These are phyloP conservation scores for Colletotrichum shisoi DNA, from an alignment of 2,329 filamentous ascomycete species.

Conservation along the genomic window DNA sequence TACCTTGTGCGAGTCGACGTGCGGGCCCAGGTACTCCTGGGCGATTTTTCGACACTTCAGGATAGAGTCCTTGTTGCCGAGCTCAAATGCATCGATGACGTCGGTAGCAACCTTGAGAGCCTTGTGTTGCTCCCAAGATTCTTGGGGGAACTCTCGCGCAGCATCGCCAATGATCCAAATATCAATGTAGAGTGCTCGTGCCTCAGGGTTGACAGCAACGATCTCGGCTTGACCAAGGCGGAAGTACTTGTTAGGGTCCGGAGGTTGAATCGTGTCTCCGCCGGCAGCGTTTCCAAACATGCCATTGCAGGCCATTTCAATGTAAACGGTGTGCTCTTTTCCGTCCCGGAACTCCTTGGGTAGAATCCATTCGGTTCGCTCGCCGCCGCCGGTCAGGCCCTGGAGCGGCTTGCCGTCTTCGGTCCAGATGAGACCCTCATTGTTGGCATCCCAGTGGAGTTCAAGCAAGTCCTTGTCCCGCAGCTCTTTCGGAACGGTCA, in stretches of 20 bases:
- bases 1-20: slow-evolving; percentile 82
- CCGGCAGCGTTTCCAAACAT: slow-evolving; percentile 95
- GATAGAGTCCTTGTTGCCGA: slow-evolving; percentile 80
- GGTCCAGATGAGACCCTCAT: slow-evolving; percentile 93
- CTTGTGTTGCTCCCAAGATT: slow-evolving; percentile 88
- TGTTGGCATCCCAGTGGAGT: slow-evolving; percentile 94
- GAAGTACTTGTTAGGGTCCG: slow-evolving; percentile 83
- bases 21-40: slow-evolving; percentile 79
- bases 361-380: slow-evolving; percentile 90
- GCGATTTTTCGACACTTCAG: slow-evolving; percentile 83
- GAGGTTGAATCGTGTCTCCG: slow-evolving; percentile 87
- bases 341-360: slow-evolving; percentile 83
- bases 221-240: slow-evolving; percentile 80
- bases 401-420: slow-evolving; percentile 89
- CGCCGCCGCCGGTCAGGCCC: slow-evolving; percentile 87
- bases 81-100: slow-evolving; percentile 90
- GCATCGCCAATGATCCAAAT: slow-evolving; percentile 97
- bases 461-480: slow-evolving; percentile 82
- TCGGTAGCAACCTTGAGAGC: slow-evolving; percentile 83
- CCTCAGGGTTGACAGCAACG: slow-evolving; percentile 85
- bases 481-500: slow-evolving; percentile 79
- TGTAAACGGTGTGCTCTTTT: slow-evolving; percentile 86
- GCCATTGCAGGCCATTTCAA: slow-evolving; percentile 98
- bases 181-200: slow-evolving; percentile 84
- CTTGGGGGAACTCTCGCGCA: slow-evolving; percentile 85